Conservation (phyloP, 2,329 filamentous ascomycete species). For the Colletotrichum chlorophyti region DNA sequence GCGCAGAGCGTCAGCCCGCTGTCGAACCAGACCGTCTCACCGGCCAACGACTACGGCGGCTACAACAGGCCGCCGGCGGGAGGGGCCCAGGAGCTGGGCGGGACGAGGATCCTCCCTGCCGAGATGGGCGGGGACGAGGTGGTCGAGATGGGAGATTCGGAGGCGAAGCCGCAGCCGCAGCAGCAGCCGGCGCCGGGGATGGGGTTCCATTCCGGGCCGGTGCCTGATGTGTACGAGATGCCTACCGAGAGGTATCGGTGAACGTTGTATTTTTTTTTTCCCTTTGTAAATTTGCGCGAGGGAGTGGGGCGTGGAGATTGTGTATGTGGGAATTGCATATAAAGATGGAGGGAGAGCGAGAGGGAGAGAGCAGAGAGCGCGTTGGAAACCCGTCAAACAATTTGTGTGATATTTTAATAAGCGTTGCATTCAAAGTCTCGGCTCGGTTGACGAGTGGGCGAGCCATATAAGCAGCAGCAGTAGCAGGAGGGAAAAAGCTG, state of each 20-base stretch:
- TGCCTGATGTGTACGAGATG: conserved; percentile 48
- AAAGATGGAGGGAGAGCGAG: not conserved
- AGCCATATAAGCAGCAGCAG: not conserved
- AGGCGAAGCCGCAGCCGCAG: conserved; percentile 20
- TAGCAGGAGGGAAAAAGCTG: not conserved
- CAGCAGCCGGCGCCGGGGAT: conserved; percentile 38
- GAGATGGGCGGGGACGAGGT: conserved; percentile 30
- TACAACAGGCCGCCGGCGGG: conserved; percentile 19
- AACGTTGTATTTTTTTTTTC: conserved; percentile 18
- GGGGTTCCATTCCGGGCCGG: conserved; percentile 40
- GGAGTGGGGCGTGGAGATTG: too few relatives aligned
- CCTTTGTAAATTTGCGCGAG: too few relatives aligned
- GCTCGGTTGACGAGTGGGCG: too few relatives aligned
- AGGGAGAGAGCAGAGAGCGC: too few relatives aligned
- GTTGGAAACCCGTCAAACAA: too few relatives aligned
- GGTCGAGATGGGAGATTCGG: conserved; percentile 42
- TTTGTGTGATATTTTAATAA: too few relatives aligned
- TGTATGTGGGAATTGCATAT: not conserved
- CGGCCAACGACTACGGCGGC: not conserved
- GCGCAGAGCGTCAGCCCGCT: conserved; percentile 24
- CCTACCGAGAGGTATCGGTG: conserved; percentile 45
- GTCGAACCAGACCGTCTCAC: conserved; percentile 16
- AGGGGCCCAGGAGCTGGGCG: conserved; percentile 22
- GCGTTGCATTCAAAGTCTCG: too few relatives aligned
- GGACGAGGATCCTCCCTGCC: conserved; percentile 13